These are phyloP conservation scores for Phaffia rhodozyma DNA, from an alignment of 1,284 basidiomycete species.

Conservation along the genomic window DNA sequence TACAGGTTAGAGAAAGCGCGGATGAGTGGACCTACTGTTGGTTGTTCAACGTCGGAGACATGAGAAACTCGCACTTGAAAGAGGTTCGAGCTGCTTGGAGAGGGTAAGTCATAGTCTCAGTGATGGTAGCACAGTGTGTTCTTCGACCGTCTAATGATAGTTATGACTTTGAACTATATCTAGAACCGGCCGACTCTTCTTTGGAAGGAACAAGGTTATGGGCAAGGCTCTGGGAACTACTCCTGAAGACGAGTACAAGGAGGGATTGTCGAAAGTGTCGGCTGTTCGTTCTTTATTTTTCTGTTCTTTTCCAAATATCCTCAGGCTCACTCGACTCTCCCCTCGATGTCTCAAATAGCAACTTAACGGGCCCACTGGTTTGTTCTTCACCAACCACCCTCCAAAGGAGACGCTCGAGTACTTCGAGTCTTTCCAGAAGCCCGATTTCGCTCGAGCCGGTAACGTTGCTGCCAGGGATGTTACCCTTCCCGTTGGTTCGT, in stretches of 20 bases:
- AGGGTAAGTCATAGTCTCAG: slow-evolving; percentile 47
- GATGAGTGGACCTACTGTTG: slow-evolving; percentile 91
- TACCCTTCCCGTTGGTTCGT: slow-evolving; percentile 51
- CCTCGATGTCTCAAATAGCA: slow-evolving; percentile 41
- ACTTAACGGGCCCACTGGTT: slow-evolving; percentile 83
- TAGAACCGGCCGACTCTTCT: slow-evolving; percentile 81
- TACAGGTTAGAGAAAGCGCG: slow-evolving; percentile 56
- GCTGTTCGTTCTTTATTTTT: slow-evolving; percentile 5
- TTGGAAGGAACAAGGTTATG: slow-evolving; percentile 86
- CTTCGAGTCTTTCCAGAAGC: slow-evolving; percentile 81
- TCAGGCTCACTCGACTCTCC: slow-evolving; percentile 1
- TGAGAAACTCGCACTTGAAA: slow-evolving; percentile 90
- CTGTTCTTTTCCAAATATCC: neutral
- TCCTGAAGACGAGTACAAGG: slow-evolving; percentile 71
- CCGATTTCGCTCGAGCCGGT: slow-evolving; percentile 85
- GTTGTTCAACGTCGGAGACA: slow-evolving; percentile 86
- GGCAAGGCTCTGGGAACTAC: slow-evolving; percentile 87
- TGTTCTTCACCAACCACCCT: slow-evolving; percentile 81
- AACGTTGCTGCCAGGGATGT: slow-evolving; percentile 66
- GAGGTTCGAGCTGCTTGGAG: slow-evolving; percentile 89
- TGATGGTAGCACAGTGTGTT: neutral
- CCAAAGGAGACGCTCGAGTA: slow-evolving; percentile 84
- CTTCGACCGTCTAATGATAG: neutral
- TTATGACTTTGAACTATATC: neutral
- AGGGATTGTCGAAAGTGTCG: slow-evolving; percentile 60